These are phyloP conservation scores for Candida mattraensis DNA, from an alignment of 805 yeast species.

Conservation along the genomic window DNA sequence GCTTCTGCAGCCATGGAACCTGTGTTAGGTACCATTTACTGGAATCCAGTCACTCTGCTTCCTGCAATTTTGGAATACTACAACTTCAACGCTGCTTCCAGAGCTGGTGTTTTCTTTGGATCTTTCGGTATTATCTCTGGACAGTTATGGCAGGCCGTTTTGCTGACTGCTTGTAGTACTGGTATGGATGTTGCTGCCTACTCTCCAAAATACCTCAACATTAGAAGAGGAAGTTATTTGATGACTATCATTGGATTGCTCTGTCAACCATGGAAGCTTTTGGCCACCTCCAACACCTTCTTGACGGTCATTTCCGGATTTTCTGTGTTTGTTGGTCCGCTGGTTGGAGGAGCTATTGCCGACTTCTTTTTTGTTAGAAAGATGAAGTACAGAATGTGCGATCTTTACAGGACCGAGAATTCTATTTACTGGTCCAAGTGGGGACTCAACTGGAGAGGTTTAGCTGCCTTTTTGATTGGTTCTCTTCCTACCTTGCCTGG, in stretches of 20 bases:
- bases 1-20: constrained; percentile 57
- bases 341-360: constrained; percentile 23
- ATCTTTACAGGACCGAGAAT: constrained; percentile 19
- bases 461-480: constrained; percentile 15
- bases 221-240: constrained; percentile 46
- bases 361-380: constrained; percentile 29
- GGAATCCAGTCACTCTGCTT: constrained; percentile 53
- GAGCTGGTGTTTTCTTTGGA: constrained; percentile 51
- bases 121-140: constrained; percentile 39
- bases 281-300: constrained; percentile 37
- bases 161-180: constrained; percentile 43
- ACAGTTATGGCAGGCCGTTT: constrained; percentile 41
- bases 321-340: constrained; percentile 53
- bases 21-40: constrained; percentile 44
- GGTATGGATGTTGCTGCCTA: constrained; percentile 53
- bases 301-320: constrained; percentile 79
- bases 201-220: constrained; percentile 43
- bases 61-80: constrained; percentile 35
- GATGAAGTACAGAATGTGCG: constrained; percentile 33
- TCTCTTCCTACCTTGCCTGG: constrained; percentile 21
- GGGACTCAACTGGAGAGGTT: constrained; percentile 23
- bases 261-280: constrained; percentile 43
- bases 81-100: constrained; percentile 36
- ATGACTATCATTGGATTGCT: constrained; percentile 36
- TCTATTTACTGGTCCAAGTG: constrained; percentile 17